phyloP scores from a whole-genome alignment of 768 basidiomycete species.

The Mycena sanguinolenta region DNA sequence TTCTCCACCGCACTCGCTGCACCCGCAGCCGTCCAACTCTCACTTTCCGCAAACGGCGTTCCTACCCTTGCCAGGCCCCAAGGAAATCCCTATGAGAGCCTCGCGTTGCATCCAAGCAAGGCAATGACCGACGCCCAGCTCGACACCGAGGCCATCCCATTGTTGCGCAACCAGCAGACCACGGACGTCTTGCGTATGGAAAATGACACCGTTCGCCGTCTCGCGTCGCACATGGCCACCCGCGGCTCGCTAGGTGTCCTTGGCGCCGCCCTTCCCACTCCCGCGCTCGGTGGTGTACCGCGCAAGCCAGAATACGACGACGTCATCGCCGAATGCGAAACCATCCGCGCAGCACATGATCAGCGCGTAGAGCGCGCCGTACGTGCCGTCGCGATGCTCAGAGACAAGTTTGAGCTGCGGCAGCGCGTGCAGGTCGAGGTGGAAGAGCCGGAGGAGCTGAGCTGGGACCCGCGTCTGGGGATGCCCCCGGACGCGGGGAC shows the following conservation, averaged over 20 bases:
- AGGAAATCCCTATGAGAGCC: constrained; percentile 69
- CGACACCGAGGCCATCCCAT: constrained; percentile 79
- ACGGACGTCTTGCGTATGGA: constrained; percentile 80
- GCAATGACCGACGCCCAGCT: constrained; percentile 74
- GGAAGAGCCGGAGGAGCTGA: constrained; percentile 84
- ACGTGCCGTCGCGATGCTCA: constrained; percentile 82
- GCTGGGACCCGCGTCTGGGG: constrained; percentile 71
- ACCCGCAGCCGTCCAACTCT: constrained; percentile 42
- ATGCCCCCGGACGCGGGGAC: constrained; percentile 31
- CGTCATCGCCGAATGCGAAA: constrained; percentile 74
- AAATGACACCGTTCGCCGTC: constrained; percentile 77
- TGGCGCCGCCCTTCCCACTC: constrained; percentile 50
- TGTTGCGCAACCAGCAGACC: constrained; percentile 86
- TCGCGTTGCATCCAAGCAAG: constrained; percentile 75
- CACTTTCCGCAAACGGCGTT: constrained; percentile 26
- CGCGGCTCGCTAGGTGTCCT: constrained; percentile 68
- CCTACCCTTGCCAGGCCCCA: constrained; percentile 17
- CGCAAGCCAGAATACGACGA: constrained; percentile 70
- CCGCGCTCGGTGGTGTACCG: constrained; percentile 39
- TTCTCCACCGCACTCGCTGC: constrained; percentile 75
- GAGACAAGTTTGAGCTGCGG: constrained; percentile 88
- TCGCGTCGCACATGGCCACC: constrained; percentile 76
- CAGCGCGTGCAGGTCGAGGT: constrained; percentile 83
- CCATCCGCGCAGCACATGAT: constrained; percentile 80
- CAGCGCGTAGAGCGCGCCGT: constrained; percentile 81